Evolutionary conservation across 768 basidiomycete species (phyloP).

Genomic region (Hygrophorus russula): DNA sequence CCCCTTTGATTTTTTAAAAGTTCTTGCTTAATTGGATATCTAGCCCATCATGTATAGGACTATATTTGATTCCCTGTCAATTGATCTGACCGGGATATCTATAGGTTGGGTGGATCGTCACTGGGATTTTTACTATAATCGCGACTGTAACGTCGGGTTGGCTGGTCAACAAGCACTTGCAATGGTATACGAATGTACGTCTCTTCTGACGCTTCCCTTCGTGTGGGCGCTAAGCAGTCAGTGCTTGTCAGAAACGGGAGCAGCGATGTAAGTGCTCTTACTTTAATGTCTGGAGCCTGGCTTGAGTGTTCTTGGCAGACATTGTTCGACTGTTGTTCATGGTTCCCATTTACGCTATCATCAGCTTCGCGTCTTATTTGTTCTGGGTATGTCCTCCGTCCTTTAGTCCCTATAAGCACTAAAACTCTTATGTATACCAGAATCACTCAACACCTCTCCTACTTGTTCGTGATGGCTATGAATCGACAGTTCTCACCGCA

Average conservation of each 20-base stretch:
- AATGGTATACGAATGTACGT: conserved; percentile 63
- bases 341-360: conserved; percentile 64
- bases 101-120: conserved; percentile 62
- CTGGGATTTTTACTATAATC: conserved; percentile 45
- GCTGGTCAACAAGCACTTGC: conserved; percentile 64
- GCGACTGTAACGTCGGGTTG: conserved; percentile 52
- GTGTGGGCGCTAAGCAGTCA: background rate
- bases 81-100: conserved; percentile 8
- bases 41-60: background rate
- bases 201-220: background rate
- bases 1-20: background rate
- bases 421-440: conserved; percentile 17
- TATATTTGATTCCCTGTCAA: conserved; percentile 45
- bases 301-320: conserved; percentile 25
- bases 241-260: conserved; percentile 43
- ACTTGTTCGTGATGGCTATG: conserved; percentile 64
- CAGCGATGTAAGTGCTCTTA: conserved; percentile 42
- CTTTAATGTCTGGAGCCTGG: background rate
- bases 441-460: conserved; percentile 60
- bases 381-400: conserved; percentile 43
- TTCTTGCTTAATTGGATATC: background rate
- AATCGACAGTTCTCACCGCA: conserved; percentile 61
- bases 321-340: conserved; percentile 69
- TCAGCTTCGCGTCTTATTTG: conserved; percentile 58
- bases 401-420: background rate